phyloP scores from a whole-genome alignment of 305 asterid genomes.

The Ilex paraguariensis region DNA sequence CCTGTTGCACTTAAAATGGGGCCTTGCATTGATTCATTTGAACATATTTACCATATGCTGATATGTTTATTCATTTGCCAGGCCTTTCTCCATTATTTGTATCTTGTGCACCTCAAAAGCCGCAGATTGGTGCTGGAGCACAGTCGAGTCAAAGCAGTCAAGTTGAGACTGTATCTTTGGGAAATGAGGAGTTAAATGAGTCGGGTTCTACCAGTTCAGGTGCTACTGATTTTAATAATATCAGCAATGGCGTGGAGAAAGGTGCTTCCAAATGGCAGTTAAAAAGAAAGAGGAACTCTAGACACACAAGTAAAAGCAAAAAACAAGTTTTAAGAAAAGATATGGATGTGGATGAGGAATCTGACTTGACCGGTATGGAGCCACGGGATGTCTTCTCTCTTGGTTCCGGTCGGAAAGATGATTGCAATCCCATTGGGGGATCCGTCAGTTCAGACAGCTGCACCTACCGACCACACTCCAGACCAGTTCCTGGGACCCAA shows the following conservation, averaged over 20 bases:
- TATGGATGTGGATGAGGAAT: slow-evolving; percentile 37
- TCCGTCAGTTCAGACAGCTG: slow-evolving; percentile 15
- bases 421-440: not conserved
- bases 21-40: too few relatives aligned
- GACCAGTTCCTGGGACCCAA: slow-evolving; percentile 28
- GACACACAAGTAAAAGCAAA: slow-evolving; percentile 27
- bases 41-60: too few relatives aligned
- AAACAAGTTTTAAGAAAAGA: slow-evolving; percentile 26
- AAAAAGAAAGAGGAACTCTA: slow-evolving; percentile 77
- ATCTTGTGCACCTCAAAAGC: slow-evolving; percentile 34
- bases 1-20: too few relatives aligned
- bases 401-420: not conserved
- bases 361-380: slow-evolving; percentile 17
- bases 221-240: slow-evolving; percentile 34
- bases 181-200: slow-evolving; percentile 55
- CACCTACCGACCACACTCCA: slow-evolving; percentile 21
- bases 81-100: slow-evolving; percentile 26
- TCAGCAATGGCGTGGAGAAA: slow-evolving; percentile 35
- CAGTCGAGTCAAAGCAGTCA: slow-evolving; percentile 65
- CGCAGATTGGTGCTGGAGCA: slow-evolving; percentile 36
- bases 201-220: slow-evolving; percentile 65
- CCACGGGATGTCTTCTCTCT: slow-evolving; percentile 10
- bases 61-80: not conserved
- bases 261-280: slow-evolving; percentile 66
- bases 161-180: slow-evolving; percentile 43